Evolutionary conservation across 208 protist species (phyloP).

Genomic region (Leishmania amazonensis): DNA sequence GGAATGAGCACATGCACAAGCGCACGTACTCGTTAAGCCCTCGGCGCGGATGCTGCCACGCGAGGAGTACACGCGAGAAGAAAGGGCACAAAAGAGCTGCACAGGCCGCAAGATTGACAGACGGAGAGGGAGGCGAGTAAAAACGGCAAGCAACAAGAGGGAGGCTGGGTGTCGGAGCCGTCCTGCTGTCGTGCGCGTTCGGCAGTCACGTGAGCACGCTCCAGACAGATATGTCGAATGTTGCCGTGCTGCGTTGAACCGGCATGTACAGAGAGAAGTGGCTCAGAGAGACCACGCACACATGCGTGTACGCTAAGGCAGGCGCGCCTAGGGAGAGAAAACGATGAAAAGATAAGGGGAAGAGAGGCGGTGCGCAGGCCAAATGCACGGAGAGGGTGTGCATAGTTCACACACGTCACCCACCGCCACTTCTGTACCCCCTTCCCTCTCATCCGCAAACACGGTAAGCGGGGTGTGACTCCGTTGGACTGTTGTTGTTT

Average conservation of each 20-base stretch:
- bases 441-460: not conserved
- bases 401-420: not conserved
- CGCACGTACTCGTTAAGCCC: not conserved
- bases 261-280: not conserved
- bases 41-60: not conserved
- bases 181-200: not conserved
- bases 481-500: not conserved
- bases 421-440: not conserved
- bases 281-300: not conserved
- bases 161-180: too few species aligned
- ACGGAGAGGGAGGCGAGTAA: not conserved
- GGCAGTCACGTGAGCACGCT: not conserved
- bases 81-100: slow-evolving; percentile 14
- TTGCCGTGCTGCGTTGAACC: not conserved
- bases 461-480: not conserved
- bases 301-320: not conserved
- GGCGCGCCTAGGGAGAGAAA: not conserved
- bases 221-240: not conserved
- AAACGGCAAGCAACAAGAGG: not conserved
- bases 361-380: too few species aligned
- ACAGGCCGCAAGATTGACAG: not conserved
- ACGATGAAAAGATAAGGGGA: not conserved
- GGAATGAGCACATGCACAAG: not conserved
- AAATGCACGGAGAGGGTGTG: not conserved
- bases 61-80: not conserved